These are phyloP conservation scores for Trichophyton mentagrophytes DNA, from an alignment of 2,329 filamentous ascomycete species.

Conservation along the genomic window DNA sequence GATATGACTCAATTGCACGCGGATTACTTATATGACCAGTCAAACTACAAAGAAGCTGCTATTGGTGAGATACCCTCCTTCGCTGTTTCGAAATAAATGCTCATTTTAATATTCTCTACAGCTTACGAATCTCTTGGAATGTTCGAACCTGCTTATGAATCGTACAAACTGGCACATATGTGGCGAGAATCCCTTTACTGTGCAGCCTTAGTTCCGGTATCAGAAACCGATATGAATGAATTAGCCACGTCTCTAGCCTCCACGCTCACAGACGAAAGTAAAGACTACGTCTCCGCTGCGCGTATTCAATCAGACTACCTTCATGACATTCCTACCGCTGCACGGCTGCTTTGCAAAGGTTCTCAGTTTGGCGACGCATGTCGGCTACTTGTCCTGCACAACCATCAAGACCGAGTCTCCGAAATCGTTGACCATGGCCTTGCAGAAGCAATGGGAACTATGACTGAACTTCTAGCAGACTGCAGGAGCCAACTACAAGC, in stretches of 20 bases:
- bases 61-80: conserved; percentile 35
- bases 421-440: conserved; percentile 65
- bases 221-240: conserved; percentile 46
- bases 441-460: conserved; percentile 64
- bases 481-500: conserved; percentile 74
- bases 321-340: conserved; percentile 54
- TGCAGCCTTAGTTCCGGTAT: conserved; percentile 56
- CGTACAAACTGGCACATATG: conserved; percentile 70
- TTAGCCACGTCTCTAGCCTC: conserved; percentile 67
- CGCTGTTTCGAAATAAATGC: background rate
- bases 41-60: conserved; percentile 72
- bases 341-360: conserved; percentile 71
- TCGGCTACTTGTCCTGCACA: conserved; percentile 54
- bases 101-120: conserved; percentile 4
- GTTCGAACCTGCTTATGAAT: conserved; percentile 60
- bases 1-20: conserved; percentile 69
- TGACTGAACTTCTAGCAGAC: conserved; percentile 84
- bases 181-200: conserved; percentile 86
- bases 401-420: conserved; percentile 49
- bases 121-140: conserved; percentile 77
- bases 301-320: conserved; percentile 74
- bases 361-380: conserved; percentile 83
- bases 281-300: conserved; percentile 70
- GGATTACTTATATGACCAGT: conserved; percentile 58
- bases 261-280: conserved; percentile 61